Evolutionary conservation across 768 basidiomycete species (phyloP), one percentile per base, ranked within the genome.

Genomic region (Naganishia vaughanmartiniae): DNA sequence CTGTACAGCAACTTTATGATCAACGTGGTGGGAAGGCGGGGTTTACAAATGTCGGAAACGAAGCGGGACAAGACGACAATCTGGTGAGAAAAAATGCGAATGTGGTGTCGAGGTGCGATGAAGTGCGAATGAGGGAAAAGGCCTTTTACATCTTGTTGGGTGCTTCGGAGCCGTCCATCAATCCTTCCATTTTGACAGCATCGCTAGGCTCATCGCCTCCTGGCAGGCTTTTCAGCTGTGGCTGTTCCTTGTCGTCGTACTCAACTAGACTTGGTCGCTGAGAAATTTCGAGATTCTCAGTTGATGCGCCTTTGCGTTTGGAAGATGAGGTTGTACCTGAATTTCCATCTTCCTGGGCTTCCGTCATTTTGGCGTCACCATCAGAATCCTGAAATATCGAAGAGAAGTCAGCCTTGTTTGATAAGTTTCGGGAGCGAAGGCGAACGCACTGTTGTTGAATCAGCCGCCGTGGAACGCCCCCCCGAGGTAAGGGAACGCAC

Each of bases 161-260:
- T 31, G 70, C 67, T 53, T 81, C 78, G 39, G 75, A 75, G 46
- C 69, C 76, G 71, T 81, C 77, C 74, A 81, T 79, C 71, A 80
- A 58, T 12, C 77, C 77, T 68, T 80, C 78, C 3, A 80, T 76
- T 56, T 76, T 76, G 33, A 74, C 76, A 14, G 76, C 77, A 3
- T 54, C 75, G 9, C 66, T 69, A 34, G 72, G 51, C 39, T 70
- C 76, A 42, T 81, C 78, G 17, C 77, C 76, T 34, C 69, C 71
- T 21, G 79, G 80, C 34, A 72, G 46, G 26, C 65, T 69, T 65
- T 73, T 73, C 19, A 78, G 71, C 72, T 80, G 79, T 53, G 74
- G 67, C 31, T 69, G 68, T 31, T 54, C 53, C 33, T 68, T 54
- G 54, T 68, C 28, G 34, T 45, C 39, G 15, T 53, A 68, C 17